Percentiles rank a stretch among this genome's conserved stretches.
Conservation (phyloP, 441 rosid species). For the Erysimum cheiri region DNA sequence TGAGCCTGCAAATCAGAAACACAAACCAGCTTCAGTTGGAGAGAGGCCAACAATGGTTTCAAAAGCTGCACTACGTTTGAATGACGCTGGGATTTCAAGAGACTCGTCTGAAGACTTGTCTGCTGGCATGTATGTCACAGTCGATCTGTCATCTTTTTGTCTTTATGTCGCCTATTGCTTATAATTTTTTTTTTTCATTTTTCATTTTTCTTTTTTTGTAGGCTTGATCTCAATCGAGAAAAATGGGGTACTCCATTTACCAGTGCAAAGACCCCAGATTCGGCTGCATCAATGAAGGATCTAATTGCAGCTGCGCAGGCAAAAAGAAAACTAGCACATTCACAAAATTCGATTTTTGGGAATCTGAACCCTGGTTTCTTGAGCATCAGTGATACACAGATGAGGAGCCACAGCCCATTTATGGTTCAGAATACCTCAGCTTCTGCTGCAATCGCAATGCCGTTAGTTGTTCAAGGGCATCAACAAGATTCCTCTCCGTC, state of each 20-base stretch:
- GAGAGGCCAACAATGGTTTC: constrained; percentile 66
- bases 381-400: constrained; percentile 54
- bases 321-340: constrained; percentile 88
- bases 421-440: constrained; percentile 55
- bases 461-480: constrained; percentile 53
- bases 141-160: constrained; percentile 35
- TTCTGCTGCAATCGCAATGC: constrained; percentile 48
- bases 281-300: constrained; percentile 81
- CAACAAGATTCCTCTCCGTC: constrained; percentile 66
- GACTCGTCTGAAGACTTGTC: constrained; percentile 57
- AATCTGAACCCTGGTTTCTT: constrained; percentile 50
- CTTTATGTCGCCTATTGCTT: constrained; percentile 26
- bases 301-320: constrained; percentile 99
- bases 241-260: constrained; percentile 51
- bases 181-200: background rate
- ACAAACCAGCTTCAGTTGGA: constrained; percentile 54
- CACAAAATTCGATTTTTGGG: constrained; percentile 51
- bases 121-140: constrained; percentile 55
- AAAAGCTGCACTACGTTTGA: constrained; percentile 50
- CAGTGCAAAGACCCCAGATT: constrained; percentile 68
- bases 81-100: constrained; percentile 47
- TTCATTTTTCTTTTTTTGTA: constrained; percentile 31
- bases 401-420: constrained; percentile 66
- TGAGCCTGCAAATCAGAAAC: constrained; percentile 60
- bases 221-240: constrained; percentile 62